Conservation (phyloP, 257 asterid genomes). For the Ilex asprella region DNA sequence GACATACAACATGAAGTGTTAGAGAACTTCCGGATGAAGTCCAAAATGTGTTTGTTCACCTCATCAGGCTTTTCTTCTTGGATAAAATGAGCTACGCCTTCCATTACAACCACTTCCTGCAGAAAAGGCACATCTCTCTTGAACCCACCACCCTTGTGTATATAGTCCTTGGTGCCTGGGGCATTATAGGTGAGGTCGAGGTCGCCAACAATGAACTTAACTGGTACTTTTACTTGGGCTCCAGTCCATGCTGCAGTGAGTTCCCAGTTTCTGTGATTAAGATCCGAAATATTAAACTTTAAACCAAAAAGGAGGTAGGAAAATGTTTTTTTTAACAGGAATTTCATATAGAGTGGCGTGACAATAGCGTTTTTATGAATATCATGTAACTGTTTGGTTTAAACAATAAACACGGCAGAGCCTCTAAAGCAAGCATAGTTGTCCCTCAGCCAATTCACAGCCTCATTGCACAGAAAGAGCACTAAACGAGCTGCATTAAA, state of each 20-base stretch:
- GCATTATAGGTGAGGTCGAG: constrained; percentile 52
- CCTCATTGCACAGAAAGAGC: too few relatives aligned
- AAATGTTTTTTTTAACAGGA: background rate
- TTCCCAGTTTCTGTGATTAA: constrained; percentile 60
- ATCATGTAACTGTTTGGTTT: too few relatives aligned
- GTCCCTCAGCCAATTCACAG: too few relatives aligned
- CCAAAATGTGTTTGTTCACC: constrained; percentile 45
- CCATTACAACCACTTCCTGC: constrained; percentile 53
- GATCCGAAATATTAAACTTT: background rate
- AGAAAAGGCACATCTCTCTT: constrained; percentile 52
- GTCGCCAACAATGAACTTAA: constrained; percentile 64
- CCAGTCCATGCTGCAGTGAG: constrained; percentile 61
- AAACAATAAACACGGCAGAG: too few relatives aligned
- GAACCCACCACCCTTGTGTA: constrained; percentile 67
- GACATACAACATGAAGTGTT: constrained; percentile 5
- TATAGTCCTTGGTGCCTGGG: constrained; percentile 54
- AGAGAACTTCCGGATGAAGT: constrained; percentile 29
- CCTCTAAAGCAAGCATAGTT: too few relatives aligned
- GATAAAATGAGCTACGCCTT: constrained; percentile 60
- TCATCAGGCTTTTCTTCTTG: constrained; percentile 57
- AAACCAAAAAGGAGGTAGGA: background rate
- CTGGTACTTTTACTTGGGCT: constrained; percentile 41
- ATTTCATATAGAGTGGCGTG: too few relatives aligned
- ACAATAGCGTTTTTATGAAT: too few relatives aligned
- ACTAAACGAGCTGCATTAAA: background rate